Conservation (phyloP, 345 rosid species). For the Eucalyptus viminalis region DNA sequence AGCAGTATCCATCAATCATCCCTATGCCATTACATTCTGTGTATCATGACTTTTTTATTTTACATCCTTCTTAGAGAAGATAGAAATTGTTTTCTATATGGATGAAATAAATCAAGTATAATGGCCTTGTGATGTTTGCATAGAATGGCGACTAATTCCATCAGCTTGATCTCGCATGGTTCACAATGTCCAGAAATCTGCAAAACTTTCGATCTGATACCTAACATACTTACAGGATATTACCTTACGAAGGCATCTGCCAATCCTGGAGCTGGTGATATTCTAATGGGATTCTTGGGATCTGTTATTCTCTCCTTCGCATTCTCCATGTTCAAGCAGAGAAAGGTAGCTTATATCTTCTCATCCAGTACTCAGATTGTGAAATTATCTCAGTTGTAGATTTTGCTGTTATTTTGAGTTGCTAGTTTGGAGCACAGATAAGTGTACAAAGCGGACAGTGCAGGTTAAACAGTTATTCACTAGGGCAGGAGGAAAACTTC, state of each 20-base stretch:
- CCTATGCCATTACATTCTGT: not conserved
- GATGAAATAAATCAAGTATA: not conserved
- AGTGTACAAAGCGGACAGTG: not conserved
- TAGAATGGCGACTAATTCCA: not conserved
- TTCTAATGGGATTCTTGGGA: slow-evolving; percentile 90
- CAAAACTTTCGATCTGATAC: not conserved
- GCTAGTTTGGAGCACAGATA: not conserved
- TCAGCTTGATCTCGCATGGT: not conserved
- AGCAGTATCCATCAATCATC: not conserved
- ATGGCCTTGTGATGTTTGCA: not conserved
- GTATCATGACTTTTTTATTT: not conserved
- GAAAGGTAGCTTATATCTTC: slow-evolving; percentile 38
- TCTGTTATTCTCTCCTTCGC: slow-evolving; percentile 93
- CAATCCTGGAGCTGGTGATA: slow-evolving; percentile 95
- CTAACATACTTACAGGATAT: slow-evolving; percentile 25
- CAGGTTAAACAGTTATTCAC: not conserved
- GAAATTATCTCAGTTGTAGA: not conserved
- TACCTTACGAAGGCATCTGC: slow-evolving; percentile 72
- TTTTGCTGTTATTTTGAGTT: not conserved
- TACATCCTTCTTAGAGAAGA: not conserved
- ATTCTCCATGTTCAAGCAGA: slow-evolving; percentile 94
- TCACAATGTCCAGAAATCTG: not conserved
- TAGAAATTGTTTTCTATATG: not conserved
- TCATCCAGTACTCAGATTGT: not conserved
- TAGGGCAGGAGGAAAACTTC: not conserved